A percentile compares a stretch with the other conserved stretches of the same genome.
Evolutionary conservation across 2,329 filamentous ascomycete species (phyloP).

Genomic region (Penicillium digitatum): DNA sequence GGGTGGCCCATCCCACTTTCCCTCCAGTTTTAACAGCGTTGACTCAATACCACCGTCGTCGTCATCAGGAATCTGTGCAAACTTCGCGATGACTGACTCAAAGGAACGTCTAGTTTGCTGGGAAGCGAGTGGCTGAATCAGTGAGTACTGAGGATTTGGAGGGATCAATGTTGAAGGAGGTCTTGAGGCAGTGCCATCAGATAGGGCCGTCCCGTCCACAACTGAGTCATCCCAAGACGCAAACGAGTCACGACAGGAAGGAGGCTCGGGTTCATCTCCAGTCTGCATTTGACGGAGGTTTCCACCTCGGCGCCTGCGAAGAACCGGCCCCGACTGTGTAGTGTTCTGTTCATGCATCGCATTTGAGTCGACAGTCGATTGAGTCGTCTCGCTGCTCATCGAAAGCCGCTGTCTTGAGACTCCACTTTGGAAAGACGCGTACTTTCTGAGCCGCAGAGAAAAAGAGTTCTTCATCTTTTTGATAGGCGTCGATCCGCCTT

Average conservation of each 20-base stretch:
- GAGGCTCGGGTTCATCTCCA: conserved; percentile 57
- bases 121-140: conserved; percentile 52
- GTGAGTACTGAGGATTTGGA: conserved; percentile 38
- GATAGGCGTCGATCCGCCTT: conserved; percentile 22
- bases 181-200: conserved; percentile 18
- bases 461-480: conserved; percentile 28
- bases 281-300: conserved; percentile 67
- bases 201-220: conserved; percentile 18
- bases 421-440: conserved; percentile 45
- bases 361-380: conserved; percentile 17
- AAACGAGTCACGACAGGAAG: conserved; percentile 35
- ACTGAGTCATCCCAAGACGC: conserved; percentile 33
- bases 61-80: conserved; percentile 85
- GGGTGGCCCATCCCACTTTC: conserved; percentile 61
- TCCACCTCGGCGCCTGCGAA: conserved; percentile 70
- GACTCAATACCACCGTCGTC: conserved; percentile 87
- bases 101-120: conserved; percentile 66
- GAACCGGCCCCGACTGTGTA: conserved; percentile 47
- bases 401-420: conserved; percentile 33
- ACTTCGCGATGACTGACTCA: conserved; percentile 78
- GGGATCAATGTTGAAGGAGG: conserved; percentile 29
- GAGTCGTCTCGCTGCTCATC: conserved; percentile 23
- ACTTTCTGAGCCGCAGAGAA: conserved; percentile 41
- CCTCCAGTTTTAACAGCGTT: conserved; percentile 87
- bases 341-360: conserved; percentile 17